Base-by-base conservation (phyloP, 305 asterid species). In the Stenogyne calaminthoides region DNA sequence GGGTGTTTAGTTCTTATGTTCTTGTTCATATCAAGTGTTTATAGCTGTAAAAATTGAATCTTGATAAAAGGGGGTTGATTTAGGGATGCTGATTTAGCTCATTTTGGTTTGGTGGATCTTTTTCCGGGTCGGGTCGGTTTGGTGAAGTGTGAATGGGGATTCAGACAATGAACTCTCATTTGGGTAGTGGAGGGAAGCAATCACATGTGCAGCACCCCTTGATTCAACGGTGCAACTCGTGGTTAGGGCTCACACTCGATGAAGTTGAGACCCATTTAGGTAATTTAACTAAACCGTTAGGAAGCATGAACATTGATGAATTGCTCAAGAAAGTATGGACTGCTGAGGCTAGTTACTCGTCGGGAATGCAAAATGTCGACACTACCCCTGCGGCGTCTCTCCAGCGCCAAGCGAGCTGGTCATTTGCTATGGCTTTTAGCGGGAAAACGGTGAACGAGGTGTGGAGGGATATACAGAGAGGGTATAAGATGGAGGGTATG, bases 111-210 rank as follows among this genome's bases (percentile, higher is more conserved):
- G n/a, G 56, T 68, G 39, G 55, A 10, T 1, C 40, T 71, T 51
- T 64, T 65, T 9, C 6, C 34, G 34, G 34, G 34, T 29, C 34
- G 9, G n/a, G 60, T 29, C 0, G 16, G 2, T 46, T 46, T 46
- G 65, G 58, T 72, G 70, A 84, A 74, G 69, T 64, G 83, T 83
- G 89, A 74, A 78, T 91, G 93, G 93, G 90, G 86, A 82, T 85
- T 85, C 90, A 85, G 85, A 85, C 85, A 70, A 87, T 86, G 96
- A 83, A 76, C 82, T 86, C 95, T 88, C 88, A 80, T 79, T 80
- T 77, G 72, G 73, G 68, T 76, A 77, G 80, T 63, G 76, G 84
- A 75, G 88, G 85, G 67, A 86, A 83, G 77, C 89, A 80, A 63
- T 84, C 85, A 74, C 86, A 82, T 70, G 54, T 75, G 9, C 81